Base-by-base conservation (phyloP, 2,329 filamentous ascomycete genomes). In the Talaromyces sp. region DNA sequence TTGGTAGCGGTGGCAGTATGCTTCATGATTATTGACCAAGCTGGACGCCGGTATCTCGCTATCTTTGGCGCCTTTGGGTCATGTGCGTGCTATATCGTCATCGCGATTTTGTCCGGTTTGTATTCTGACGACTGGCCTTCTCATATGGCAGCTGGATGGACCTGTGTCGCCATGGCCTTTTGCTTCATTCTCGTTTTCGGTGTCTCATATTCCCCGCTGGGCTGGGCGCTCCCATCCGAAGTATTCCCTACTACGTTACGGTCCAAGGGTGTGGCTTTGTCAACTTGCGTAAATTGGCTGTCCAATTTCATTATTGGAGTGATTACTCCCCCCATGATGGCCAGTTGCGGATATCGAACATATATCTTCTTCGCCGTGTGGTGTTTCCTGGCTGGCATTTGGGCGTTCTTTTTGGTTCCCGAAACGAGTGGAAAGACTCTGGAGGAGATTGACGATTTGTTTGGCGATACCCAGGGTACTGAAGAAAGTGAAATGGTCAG, bases 151-250 rank as follows among this genome's bases (percentile, higher is more conserved):
- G 27, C 56, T 42, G 56, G 56, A n/a, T 33, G 50, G 30, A 28
- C 36, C 42, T 58, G 40, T n/a, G 44, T 47, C 1, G 44, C 56
- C 18, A 47, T 58, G n/a, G 42, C 56, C 4, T 58, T 50, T 28
- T 33, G n/a, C 16, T 47, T 58, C 56, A 47, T 50, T 30, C 27
- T 58, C 10, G 23, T 47, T 1, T 58, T n/a, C 27, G 40, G 40
- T 5, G 33, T 34, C 16, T 31, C 56, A 16, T 51, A 33, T n/a
- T 27, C 27, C 8, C 56, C 42, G 27, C 31, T 58, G 12, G 16
- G 27, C 23, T 58, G 56, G 56, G 56, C 56, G 5, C 23, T 58
- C 42, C 56, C 56, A 7, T 27, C 42, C 10, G 56, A 58, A n/a
- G 31, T 58, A 27, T 58, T 58, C 42, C 42, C 42, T 12, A 47